A percentile compares a stretch with the other conserved stretches of the same genome.
Conservation (phyloP, 148 eudicot species). For the Spergularia marina region DNA sequence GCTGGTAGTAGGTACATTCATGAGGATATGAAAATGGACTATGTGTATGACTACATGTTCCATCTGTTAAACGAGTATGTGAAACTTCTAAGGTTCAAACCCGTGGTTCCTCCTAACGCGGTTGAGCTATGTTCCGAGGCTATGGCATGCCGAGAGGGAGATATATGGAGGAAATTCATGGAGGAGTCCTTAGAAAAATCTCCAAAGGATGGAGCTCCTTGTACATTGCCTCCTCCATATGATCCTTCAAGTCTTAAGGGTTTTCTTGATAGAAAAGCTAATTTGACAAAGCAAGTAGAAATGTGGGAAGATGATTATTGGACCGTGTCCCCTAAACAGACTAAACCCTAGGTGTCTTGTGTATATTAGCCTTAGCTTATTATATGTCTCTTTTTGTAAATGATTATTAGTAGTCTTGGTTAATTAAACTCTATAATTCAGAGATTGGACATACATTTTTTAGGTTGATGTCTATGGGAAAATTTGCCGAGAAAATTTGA, state of each 20-base stretch:
- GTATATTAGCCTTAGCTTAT: too few relatives aligned
- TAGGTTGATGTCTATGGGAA: too few relatives aligned
- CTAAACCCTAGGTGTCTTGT: neutral
- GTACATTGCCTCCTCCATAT: conserved; percentile 49
- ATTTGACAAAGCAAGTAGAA: conserved; percentile 46
- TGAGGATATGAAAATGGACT: conserved; percentile 44
- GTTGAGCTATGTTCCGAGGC: conserved; percentile 46
- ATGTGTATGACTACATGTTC: conserved; percentile 58
- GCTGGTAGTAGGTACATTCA: conserved; percentile 41
- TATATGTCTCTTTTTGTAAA: too few relatives aligned
- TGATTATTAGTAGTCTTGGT: too few relatives aligned
- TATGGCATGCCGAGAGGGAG: conserved; percentile 39
- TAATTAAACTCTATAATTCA: too few relatives aligned
- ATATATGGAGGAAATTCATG: conserved; percentile 43
- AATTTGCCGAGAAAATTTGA: too few relatives aligned
- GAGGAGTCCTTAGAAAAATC: conserved; percentile 39
- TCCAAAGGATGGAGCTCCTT: conserved; percentile 35
- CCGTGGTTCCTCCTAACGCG: conserved; percentile 37
- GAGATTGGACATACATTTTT: too few relatives aligned
- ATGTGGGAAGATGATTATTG: conserved; percentile 48
- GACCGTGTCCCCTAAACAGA: neutral
- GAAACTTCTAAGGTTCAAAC: conserved; percentile 46
- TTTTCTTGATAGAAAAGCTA: conserved; percentile 30
- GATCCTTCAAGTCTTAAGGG: conserved; percentile 27
- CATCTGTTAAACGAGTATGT: conserved; percentile 53